Base-by-base conservation (phyloP, 495 filamentous ascomycete genomes). In the Trichoderma asperelloides region DNA sequence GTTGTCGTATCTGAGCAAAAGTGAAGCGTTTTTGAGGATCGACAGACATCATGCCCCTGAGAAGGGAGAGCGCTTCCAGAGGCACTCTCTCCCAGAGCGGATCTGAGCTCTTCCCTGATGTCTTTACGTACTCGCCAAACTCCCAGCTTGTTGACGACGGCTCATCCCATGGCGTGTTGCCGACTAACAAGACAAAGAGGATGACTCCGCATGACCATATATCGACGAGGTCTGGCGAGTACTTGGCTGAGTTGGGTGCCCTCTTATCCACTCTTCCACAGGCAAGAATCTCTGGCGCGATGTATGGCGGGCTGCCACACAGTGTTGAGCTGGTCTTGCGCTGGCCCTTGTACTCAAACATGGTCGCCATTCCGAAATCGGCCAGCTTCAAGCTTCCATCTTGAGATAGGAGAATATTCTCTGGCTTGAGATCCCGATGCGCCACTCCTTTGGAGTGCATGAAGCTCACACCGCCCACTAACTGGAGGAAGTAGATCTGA, bases 181-280 rank as follows among this genome's bases (percentile, higher is more conserved):
- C 95, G 6, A 93, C 92, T 21, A 99, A 77, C 5, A 99, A 81
- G 49, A 98, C 95, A 72, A 99, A 99, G 11, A 99, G 81, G 40
- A 99, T 95, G 45, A 99, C 91, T 18, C 93, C 95, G 70, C 92
- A 96, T 43, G 93, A 96, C 95, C 95, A 99, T 62, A 99, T 93
- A 72, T 99, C 95, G 39, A 91, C 89, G 64, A 91, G 78, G 71
- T 97, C 89, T 2, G 91, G 87, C 30, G 86, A 84, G 71, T 99
- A 99, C 37, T 91, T 92, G 0, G 74, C 65, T 21, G 81, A 84
- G 68, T 85, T 87, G 16, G 75, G 73, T 1, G 82, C 75, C 27
- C 74, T 80, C 65, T 76, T 80, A 12, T 81, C 78, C 30, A 69
- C 70, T 43, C 75, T 76, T 5, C 77, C 77, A 69, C 80, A 82